Percentiles rank a stretch among this genome's conserved stretches.
Conservation (phyloP, 2,329 filamentous ascomycete genomes). For the Calonectria crousiana region DNA sequence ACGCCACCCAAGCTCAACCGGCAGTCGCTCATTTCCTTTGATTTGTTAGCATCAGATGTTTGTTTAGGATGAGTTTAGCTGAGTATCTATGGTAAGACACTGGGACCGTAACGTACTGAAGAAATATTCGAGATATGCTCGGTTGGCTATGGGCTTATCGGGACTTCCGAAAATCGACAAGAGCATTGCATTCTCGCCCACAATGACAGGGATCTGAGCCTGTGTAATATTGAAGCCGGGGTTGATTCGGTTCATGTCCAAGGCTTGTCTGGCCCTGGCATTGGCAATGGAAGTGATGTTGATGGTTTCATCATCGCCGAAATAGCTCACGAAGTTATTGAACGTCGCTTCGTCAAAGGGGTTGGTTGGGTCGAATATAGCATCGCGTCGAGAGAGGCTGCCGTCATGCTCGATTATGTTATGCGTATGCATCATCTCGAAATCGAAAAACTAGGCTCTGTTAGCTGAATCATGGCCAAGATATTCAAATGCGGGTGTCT, state of each 20-base stretch:
- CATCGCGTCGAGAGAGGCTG: neutral
- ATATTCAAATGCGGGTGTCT: neutral
- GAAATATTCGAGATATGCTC: neutral
- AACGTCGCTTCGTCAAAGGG: neutral
- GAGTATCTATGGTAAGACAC: neutral
- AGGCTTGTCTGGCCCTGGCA: neutral
- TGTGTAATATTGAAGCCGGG: neutral
- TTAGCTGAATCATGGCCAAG: neutral
- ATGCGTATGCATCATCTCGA: constrained; percentile 1
- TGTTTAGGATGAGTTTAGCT: neutral
- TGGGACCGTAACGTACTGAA: neutral
- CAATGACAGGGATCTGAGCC: neutral
- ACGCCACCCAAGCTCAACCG: neutral
- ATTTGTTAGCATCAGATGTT: neutral
- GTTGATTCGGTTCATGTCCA: neutral
- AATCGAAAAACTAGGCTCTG: neutral
- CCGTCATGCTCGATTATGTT: neutral
- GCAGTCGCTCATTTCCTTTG: neutral
- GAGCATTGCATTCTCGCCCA: neutral
- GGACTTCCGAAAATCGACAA: neutral
- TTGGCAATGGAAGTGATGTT: neutral
- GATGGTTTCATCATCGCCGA: neutral
- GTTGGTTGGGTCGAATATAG: neutral
- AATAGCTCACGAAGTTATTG: neutral
- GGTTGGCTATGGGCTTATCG: neutral